phyloP scores from a whole-genome alignment of 148 eudicot genomes.

The Pharnaceum exiguum region DNA sequence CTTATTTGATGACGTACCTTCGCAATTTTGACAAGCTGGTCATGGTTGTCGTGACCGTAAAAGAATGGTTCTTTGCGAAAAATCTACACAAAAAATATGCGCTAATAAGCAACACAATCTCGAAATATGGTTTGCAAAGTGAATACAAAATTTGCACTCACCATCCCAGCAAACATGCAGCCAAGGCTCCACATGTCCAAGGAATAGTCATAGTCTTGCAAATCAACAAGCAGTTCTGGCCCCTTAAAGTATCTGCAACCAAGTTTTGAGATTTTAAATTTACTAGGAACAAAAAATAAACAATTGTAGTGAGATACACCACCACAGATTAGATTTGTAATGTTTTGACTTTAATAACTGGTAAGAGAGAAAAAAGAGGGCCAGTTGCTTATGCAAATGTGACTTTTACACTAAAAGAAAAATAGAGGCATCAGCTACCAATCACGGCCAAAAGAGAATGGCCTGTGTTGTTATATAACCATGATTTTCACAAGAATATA shows the following conservation, averaged over 20 bases:
- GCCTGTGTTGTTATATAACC: too few species aligned
- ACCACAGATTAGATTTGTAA: too few species aligned
- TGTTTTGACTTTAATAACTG: too few species aligned
- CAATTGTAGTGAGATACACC: too few species aligned
- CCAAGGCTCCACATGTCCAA: conserved; percentile 93
- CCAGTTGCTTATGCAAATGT: too few species aligned
- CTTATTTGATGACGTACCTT: conserved; percentile 35
- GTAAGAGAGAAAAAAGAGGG: too few species aligned
- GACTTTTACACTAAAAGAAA: too few species aligned
- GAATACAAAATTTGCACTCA: conserved; percentile 26
- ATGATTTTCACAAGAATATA: too few species aligned
- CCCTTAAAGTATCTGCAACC: conserved; percentile 69
- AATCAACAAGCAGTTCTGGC: conserved; percentile 85
- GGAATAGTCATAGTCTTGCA: conserved; percentile 88
- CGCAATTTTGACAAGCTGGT: conserved; percentile 85
- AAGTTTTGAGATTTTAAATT: background rate
- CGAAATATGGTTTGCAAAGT: background rate
- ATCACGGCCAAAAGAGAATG: too few species aligned
- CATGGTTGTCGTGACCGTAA: conserved; percentile 86
- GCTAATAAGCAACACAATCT: background rate
- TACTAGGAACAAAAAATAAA: too few species aligned
- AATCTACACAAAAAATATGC: conserved; percentile 35
- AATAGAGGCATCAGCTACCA: too few species aligned
- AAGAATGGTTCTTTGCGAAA: conserved; percentile 89
- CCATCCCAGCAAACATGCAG: conserved; percentile 94